Base-by-base conservation (phyloP, 2,329 filamentous ascomycete species). In the Neofusicoccum laricinum region DNA sequence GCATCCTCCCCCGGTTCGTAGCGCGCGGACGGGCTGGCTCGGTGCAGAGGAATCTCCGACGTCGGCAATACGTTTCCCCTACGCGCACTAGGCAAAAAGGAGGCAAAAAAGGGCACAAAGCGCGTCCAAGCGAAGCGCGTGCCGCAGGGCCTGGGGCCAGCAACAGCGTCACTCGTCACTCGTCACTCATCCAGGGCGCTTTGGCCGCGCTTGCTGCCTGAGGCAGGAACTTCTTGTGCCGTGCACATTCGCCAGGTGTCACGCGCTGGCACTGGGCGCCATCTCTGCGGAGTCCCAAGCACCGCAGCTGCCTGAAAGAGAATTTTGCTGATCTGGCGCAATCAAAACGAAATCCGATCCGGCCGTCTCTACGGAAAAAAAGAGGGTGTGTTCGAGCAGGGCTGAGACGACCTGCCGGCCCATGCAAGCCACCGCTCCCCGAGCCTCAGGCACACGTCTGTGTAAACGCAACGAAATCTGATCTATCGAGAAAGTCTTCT, bases 21-120 rank as follows among this genome's bases (percentile, higher is more conserved):
- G 55, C 55, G 50, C 51, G 62, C 62, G 53, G 62, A 25, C 53
- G 34, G 51, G 46, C 41, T 46, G 34, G 17, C 34, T 63, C 61
- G 61, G 61, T 50, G 49, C 61, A 63, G 63, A 64, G 63, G 63
- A 64, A 64, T 51, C 51, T 64, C 63, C 63, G 62, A 63, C 53
- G 38, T 15, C 38, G 38, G 53, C 15, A 19, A 38, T 43, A 59
- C 41, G 41, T 34, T 53, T 53, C 34, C 49, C 49, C 49, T 34
- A 15, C 36, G 25, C 25, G 25, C 25, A 7, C 25, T 30, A 30
- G 25, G 25, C 25, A 30, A 6, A 30, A 30, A 30, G 25, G 25
- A 30, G 25, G 25, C 25, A 30, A 7, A 32, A 58, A 55, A 45
- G 21, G 25, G 53, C 53, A 58, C 25, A 41, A n/a, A 40, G 38